phyloP scores from a whole-genome alignment of 148 eudicot species.

The Fagopyrum tataricum region DNA sequence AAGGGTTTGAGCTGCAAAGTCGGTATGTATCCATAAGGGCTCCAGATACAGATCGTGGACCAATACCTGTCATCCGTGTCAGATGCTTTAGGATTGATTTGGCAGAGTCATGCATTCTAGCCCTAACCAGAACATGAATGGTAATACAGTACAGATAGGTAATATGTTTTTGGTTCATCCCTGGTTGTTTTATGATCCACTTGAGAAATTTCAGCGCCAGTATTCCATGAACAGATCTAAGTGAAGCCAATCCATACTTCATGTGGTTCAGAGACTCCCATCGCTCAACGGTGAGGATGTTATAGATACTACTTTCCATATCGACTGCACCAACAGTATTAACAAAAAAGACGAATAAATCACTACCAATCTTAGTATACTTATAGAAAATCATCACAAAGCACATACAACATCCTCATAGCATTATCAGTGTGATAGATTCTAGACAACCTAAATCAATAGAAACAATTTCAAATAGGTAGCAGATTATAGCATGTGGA shows the following conservation, averaged over 20 bases:
- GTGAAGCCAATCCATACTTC: slow-evolving; percentile 57
- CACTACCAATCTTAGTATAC: background rate
- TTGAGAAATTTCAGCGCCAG: slow-evolving; percentile 70
- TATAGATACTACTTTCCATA: slow-evolving; percentile 48
- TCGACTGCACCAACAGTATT: slow-evolving; percentile 29
- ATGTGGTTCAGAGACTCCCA: slow-evolving; percentile 86
- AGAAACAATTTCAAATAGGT: background rate
- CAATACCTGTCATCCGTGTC: slow-evolving; percentile 23
- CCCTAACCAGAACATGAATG: slow-evolving; percentile 58
- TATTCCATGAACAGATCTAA: slow-evolving; percentile 81
- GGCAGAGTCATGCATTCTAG: slow-evolving; percentile 66
- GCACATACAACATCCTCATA: background rate
- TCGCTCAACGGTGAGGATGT: slow-evolving; percentile 63
- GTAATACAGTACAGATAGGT: slow-evolving; percentile 62
- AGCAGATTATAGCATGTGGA: background rate
- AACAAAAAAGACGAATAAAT: background rate
- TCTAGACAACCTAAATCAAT: background rate
- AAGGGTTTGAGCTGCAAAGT: slow-evolving; percentile 73
- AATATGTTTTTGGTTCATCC: slow-evolving; percentile 46
- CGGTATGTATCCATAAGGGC: slow-evolving; percentile 71
- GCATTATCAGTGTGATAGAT: too few relatives aligned
- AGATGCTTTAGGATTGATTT: slow-evolving; percentile 45
- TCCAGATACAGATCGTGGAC: slow-evolving; percentile 41
- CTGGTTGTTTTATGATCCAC: slow-evolving; percentile 66
- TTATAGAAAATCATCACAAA: background rate